Evolutionary conservation across 169 alveolate genomes (phyloP).

Genomic region (Eimeria maxima): DNA sequence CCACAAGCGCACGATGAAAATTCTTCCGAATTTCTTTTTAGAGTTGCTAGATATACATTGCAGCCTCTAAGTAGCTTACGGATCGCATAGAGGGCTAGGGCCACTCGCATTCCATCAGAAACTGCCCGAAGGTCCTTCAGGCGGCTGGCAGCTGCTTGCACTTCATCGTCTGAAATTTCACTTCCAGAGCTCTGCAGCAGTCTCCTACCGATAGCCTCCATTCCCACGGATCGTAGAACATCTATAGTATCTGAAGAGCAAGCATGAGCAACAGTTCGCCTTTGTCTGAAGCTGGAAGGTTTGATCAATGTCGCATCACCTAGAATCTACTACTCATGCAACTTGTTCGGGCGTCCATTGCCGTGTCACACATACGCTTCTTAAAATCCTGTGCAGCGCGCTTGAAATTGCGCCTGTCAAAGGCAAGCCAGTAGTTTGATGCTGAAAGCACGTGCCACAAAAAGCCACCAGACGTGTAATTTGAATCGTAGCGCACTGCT

Average conservation of each 20-base stretch:
- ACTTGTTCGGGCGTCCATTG: too few species aligned
- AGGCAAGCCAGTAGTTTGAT: constrained; percentile 64
- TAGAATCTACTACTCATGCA: too few species aligned
- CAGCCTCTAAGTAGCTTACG: not conserved
- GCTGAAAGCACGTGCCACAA: not conserved
- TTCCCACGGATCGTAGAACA: not conserved
- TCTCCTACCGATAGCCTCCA: not conserved
- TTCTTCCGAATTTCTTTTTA: not conserved
- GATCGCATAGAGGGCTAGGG: constrained; percentile 56
- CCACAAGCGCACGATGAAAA: not conserved
- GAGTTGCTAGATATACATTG: not conserved
- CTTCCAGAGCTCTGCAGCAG: not conserved
- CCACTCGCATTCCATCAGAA: constrained; percentile 40
- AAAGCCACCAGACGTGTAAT: not conserved
- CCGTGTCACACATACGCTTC: not conserved
- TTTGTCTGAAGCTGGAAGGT: not conserved
- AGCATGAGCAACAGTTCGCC: not conserved
- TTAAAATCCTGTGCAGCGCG: constrained; percentile 30
- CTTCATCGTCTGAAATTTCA: constrained; percentile 43
- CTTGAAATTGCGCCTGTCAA: constrained; percentile 12
- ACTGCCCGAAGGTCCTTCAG: constrained; percentile 20
- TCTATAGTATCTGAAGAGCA: constrained; percentile 10
- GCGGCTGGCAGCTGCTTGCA: constrained; percentile 6
- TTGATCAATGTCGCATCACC: not conserved
- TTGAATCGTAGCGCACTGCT: not conserved